Evolutionary conservation across 192 early-diverging fungal genomes (phyloP), one percentile per base, ranked within the genome.

Genomic region (Piromyces finnis): DNA sequence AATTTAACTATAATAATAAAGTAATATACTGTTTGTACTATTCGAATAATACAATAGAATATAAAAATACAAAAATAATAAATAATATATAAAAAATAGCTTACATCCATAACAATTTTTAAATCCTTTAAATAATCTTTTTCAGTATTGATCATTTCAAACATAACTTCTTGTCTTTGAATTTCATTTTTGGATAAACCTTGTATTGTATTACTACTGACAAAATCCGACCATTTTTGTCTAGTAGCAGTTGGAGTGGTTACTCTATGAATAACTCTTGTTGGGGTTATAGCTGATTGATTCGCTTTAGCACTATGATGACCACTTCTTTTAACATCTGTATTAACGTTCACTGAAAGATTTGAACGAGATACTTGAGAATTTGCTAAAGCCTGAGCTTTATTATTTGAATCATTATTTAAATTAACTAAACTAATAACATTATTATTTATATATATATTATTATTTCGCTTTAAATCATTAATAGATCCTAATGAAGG

Each of bases 141-240:
- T 86, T 99, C 97, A 2, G 96, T 97, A 79, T 91, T 88, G 28
- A 96, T 88, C 11, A 97, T 92, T 83, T 99, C 97, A 83, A 92
- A 94, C 79, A 99, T 97, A 26, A 97, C 93, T 85, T 99, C 97
- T 81, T 99, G 97, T 77, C 97, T 88, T 79, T 93, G 90, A 13
- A 92, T 89, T 80, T 97, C 96, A 35, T 90, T 85, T 81, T 90
- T 89, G n/a, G 51, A 26, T n/a, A 68, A 68, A n/a, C 11, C n/a
- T 9, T 68, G 26, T 18, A 68, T 68, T 68, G 51, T 68, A 11
- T 9, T 68, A n/a, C 51, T n/a, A n/a, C 26, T 68, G 0, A 68
- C 51, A 7, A 68, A 68, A 68, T 68, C 51, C 3, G 51, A 68
- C 51, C 51, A 68, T 68, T 68, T 68, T 68, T 68, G 51, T n/a